Evolutionary conservation across 202 grass and related monocot species (phyloP), one percentile per base, ranked within the genome.

Genomic region (Alloteropsis angusta): DNA sequence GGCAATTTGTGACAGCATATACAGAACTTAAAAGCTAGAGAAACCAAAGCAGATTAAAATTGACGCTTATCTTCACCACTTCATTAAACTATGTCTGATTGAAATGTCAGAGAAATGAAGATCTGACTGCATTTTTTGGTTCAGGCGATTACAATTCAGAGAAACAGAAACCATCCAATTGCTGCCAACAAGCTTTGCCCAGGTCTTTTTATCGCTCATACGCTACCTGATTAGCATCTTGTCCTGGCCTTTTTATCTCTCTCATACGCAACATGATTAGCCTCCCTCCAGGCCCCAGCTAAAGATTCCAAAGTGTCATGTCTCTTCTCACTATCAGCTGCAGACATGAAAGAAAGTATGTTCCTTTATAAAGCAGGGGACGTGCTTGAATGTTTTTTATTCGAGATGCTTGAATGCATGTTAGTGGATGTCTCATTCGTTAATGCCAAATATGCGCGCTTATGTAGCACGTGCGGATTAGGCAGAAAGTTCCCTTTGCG

Each of bases 241-340:
- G 83, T 15, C 65, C 22, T 21, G 21, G 41, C 50, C 65, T 30
- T 80, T 21, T n/a, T n/a, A 15, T 15, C 58, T 46, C 58, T 46
- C 49, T 15, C 9, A 47, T 14, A 36, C 36, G 50, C 49, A 36
- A 53, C 50, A 60, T 79, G 68, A 60, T 52, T 35, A 15, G 26
- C 34, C 54, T 80, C 53, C 69, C 52, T 83, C 61, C 56, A 69
- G 75, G 45, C 17, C 83, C 77, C 77, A 80, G 76, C 76, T 80
- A n/a, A 87, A 63, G 69, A 64, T 80, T 80, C 77, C 65, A 43
- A 84, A 84, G 64, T 39, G 54, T 47, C 10, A 64, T 57, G 48
- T 43, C 56, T 81, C 82, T 43, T 46, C 69, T 88, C 74, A 75
- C 38, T 65, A 1, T 49, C 65, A 79, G 60, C 42, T 21, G 41